Evolutionary conservation across 2,329 filamentous ascomycete genomes (phyloP).

Genomic region (Colletotrichum incanum): DNA sequence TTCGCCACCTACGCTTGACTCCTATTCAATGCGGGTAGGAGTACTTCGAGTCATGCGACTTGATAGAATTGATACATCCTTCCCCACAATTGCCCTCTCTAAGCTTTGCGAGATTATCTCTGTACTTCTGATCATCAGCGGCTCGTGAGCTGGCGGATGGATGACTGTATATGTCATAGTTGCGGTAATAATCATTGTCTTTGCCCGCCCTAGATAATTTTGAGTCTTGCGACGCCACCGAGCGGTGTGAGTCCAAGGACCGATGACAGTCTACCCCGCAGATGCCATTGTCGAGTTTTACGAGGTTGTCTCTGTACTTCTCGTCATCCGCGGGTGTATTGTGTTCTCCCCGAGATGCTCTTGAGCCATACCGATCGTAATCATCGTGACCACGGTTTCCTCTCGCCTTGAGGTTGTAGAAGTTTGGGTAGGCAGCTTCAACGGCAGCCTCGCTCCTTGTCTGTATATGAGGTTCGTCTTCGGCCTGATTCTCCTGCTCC

Average conservation of each 20-base stretch:
- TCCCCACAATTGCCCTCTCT: neutral
- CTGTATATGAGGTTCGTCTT: neutral
- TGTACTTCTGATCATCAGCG: neutral
- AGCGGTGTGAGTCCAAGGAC: constrained; percentile 5
- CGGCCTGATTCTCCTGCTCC: neutral
- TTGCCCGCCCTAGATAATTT: neutral
- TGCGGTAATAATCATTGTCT: neutral
- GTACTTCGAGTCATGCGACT: neutral
- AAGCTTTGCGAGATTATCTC: neutral
- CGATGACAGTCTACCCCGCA: neutral
- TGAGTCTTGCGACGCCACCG: constrained; percentile 4
- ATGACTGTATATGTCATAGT: neutral
- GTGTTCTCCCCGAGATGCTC: constrained; percentile 11
- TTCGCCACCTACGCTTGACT: neutral
- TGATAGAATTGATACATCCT: neutral
- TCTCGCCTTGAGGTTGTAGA: neutral
- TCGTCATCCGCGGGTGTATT: constrained; percentile 8
- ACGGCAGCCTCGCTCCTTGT: neutral
- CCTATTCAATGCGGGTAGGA: neutral
- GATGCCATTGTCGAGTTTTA: neutral
- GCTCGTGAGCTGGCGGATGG: neutral
- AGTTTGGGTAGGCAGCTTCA: neutral
- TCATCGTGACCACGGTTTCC: neutral
- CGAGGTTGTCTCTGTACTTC: constrained; percentile 26
- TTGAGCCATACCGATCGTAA: neutral